Evolutionary conservation across 208 protist species (phyloP).

Genomic region (Acanthamoeba triangularis): DNA sequence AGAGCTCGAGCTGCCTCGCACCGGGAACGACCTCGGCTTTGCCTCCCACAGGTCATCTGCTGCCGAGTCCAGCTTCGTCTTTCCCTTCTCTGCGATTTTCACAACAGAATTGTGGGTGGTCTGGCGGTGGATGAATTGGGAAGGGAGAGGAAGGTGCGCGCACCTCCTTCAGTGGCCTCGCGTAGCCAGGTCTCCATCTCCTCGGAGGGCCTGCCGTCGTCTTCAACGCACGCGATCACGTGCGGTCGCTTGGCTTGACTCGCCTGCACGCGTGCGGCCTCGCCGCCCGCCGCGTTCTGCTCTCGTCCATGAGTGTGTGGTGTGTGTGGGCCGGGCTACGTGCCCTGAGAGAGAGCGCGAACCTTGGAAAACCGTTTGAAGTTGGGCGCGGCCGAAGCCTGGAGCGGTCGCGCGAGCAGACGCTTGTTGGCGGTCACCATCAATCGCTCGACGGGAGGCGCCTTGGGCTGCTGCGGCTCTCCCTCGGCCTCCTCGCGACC

Average conservation of each 20-base stretch:
- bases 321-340: too few species aligned
- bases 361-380: neutral
- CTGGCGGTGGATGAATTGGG: neutral
- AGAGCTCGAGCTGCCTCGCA: neutral
- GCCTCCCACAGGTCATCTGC: constrained; percentile 17
- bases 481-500: neutral
- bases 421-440: constrained; percentile 29
- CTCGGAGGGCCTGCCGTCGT: constrained; percentile 19
- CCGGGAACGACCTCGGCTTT: neutral
- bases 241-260: neutral
- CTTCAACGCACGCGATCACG: neutral
- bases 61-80: neutral
- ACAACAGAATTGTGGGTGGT: neutral
- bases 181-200: neutral
- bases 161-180: neutral
- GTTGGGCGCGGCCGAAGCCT: neutral
- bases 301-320: neutral
- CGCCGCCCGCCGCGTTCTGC: neutral
- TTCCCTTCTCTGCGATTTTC: neutral
- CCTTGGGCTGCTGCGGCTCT: neutral
- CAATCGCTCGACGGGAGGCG: neutral
- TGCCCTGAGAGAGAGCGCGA: neutral
- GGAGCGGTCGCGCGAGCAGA: neutral
- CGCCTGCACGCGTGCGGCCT: neutral
- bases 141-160: neutral